Conservation (phyloP, 2,329 filamentous ascomycete species). For the Cadophora luteo-olivacea region DNA sequence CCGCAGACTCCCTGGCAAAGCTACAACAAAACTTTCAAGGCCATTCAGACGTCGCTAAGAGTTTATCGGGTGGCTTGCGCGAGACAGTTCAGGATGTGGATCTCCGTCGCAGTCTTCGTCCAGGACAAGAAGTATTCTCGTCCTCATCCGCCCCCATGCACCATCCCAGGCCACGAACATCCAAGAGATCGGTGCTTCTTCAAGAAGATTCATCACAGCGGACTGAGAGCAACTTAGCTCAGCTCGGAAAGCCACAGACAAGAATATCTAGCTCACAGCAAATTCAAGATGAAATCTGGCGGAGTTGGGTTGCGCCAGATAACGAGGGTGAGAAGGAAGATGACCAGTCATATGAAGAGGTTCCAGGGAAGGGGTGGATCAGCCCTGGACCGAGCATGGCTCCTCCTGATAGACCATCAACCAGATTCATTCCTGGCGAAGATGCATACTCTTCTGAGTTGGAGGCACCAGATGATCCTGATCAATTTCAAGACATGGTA, state of each 20-base stretch:
- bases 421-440: neutral
- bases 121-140: constrained; percentile 25
- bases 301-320: constrained; percentile 36
- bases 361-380: constrained; percentile 23
- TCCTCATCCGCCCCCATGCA: constrained; percentile 35
- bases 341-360: neutral
- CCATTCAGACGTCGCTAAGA: neutral
- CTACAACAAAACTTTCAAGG: constrained; percentile 9
- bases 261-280: constrained; percentile 35
- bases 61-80: neutral
- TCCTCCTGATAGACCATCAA: constrained; percentile 10
- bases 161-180: constrained; percentile 40
- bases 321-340: constrained; percentile 16
- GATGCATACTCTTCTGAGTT: constrained; percentile 11
- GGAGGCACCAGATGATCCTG: constrained; percentile 11
- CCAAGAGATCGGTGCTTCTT: constrained; percentile 35
- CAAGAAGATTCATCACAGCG: constrained; percentile 30
- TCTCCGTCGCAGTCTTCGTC: constrained; percentile 4
- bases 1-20: constrained; percentile 8
- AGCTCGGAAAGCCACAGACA: constrained; percentile 34
- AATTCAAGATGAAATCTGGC: constrained; percentile 41
- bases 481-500: neutral
- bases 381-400: constrained; percentile 38
- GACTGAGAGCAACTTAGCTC: constrained; percentile 37
- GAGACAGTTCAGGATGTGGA: neutral